Conservation (phyloP, 208 protist species). For the Wallacemonas sp. region DNA sequence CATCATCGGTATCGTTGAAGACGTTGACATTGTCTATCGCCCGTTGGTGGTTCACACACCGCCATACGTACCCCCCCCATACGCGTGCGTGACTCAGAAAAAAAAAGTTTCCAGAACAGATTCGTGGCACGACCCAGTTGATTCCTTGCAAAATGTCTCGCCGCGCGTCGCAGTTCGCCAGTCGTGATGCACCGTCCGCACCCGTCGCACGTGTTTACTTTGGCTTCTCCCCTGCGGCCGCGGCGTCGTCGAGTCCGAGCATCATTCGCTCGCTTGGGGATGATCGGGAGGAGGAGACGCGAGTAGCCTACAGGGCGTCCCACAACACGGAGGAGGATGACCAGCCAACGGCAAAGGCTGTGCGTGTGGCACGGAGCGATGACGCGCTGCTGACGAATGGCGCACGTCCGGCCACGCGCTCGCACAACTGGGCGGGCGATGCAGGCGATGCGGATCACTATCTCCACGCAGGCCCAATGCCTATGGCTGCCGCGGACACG, state of each 20-base stretch:
- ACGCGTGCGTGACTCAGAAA: too few relatives aligned
- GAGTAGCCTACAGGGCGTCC: too few relatives aligned
- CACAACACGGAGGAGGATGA: too few relatives aligned
- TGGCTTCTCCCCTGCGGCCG: neutral
- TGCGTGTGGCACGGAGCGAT: neutral
- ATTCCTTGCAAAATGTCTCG: too few relatives aligned
- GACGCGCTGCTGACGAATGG: neutral
- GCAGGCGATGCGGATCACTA: neutral
- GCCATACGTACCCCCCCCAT: too few relatives aligned
- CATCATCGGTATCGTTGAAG: too few relatives aligned
- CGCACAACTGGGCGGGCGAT: neutral
- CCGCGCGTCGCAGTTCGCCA: neutral
- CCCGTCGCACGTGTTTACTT: neutral
- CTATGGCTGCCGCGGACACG: neutral
- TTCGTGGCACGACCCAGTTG: too few relatives aligned
- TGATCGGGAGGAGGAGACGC: too few relatives aligned
- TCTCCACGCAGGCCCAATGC: too few relatives aligned
- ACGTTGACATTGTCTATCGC: too few relatives aligned
- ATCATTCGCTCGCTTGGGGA: neutral
- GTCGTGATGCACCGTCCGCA: neutral
- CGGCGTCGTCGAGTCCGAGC: neutral
- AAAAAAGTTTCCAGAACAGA: neutral
- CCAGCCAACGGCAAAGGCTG: too few relatives aligned
- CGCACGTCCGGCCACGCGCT: neutral
- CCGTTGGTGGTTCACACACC: too few relatives aligned